Evolutionary conservation across 1,284 basidiomycete genomes (phyloP).

Genomic region (Filobasidium uniguttulatum): DNA sequence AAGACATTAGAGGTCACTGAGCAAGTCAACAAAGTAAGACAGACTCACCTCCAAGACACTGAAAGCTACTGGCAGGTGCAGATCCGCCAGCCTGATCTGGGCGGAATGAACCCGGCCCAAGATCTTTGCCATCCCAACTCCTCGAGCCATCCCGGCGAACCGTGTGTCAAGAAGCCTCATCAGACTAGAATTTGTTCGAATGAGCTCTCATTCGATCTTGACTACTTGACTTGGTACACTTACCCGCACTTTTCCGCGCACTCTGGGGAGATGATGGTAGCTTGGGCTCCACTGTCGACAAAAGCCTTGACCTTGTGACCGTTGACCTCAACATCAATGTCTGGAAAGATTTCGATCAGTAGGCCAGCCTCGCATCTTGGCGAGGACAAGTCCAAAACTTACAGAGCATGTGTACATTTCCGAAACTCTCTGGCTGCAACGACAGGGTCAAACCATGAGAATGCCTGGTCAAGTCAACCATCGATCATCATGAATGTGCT

Average conservation of each 20-base stretch:
- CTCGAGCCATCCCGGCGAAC: conserved; percentile 81
- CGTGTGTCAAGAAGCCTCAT: conserved; percentile 84
- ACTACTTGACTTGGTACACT: conserved; percentile 22
- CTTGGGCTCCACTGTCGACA: conserved; percentile 93
- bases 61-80: conserved; percentile 80
- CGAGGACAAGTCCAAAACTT: too few species aligned
- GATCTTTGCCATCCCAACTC: conserved; percentile 90
- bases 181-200: conserved; percentile 44
- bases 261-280: conserved; percentile 73
- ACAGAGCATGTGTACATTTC: conserved; percentile 92
- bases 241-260: conserved; percentile 86
- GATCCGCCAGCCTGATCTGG: conserved; percentile 71
- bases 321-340: conserved; percentile 69
- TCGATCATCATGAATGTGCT: conserved; percentile 13
- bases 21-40: not conserved
- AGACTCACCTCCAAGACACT: conserved; percentile 75
- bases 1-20: too few species aligned
- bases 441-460: conserved; percentile 4
- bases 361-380: too few species aligned
- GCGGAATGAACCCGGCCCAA: conserved; percentile 87
- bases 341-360: not conserved
- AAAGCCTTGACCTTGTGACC: conserved; percentile 83
- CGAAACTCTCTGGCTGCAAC: conserved; percentile 77
- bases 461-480: not conserved
- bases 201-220: not conserved